These are phyloP conservation scores for Tolypocladium guangdongense DNA, from an alignment of 2,329 filamentous ascomycete species.

Conservation along the genomic window DNA sequence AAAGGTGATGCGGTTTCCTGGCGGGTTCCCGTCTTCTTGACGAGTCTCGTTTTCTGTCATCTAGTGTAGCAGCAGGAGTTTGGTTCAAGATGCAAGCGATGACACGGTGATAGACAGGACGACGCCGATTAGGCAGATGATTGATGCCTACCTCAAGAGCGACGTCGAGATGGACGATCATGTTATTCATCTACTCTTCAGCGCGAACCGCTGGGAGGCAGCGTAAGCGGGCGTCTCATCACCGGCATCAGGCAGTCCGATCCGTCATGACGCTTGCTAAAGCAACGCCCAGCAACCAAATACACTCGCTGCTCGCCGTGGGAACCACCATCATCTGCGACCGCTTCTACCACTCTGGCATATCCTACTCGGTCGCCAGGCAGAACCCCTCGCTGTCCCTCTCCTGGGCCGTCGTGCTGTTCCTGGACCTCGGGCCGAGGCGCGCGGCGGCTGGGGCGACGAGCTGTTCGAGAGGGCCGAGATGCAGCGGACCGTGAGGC, in stretches of 20 bases:
- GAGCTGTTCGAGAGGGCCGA: constrained; percentile 81
- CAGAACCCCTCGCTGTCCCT: constrained; percentile 58
- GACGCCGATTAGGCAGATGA: constrained; percentile 78
- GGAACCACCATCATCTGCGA: constrained; percentile 78
- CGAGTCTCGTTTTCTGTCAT: no score
- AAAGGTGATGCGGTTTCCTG: constrained; percentile 47
- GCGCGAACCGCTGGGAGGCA: constrained; percentile 81
- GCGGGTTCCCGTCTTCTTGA: no score
- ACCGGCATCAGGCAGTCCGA: background rate
- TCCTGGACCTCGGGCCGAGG: constrained; percentile 59
- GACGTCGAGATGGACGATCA: constrained; percentile 70
- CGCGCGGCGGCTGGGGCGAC: constrained; percentile 74
- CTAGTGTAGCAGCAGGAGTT: no score
- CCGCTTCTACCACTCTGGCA: constrained; percentile 89
- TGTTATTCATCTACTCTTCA: constrained; percentile 81
- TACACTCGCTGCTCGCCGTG: constrained; percentile 40
- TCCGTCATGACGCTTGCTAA: constrained; percentile 1
- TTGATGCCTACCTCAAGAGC: constrained; percentile 70
- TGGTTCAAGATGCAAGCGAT: background rate
- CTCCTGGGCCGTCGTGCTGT: no score
- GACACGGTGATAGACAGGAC: constrained; percentile 50
- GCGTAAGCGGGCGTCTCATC: constrained; percentile 28
- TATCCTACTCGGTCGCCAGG: constrained; percentile 89
- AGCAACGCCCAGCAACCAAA: constrained; percentile 31
- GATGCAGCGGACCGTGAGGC: constrained; percentile 71